These are phyloP conservation scores for Lycium ferocissimum DNA, from an alignment of 257 asterid species.

Conservation along the genomic window DNA sequence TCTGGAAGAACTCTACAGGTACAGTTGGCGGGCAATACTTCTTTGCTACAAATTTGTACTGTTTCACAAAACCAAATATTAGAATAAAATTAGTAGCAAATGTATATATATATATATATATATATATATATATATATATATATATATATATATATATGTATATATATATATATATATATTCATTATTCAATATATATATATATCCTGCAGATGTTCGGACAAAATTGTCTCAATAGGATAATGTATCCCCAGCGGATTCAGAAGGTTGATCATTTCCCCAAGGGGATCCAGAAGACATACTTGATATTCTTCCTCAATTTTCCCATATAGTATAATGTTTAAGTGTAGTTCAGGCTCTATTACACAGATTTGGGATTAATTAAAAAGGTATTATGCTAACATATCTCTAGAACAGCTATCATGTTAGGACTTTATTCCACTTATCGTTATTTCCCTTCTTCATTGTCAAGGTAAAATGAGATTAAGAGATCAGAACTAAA, in stretches of 20 bases:
- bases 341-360: background rate
- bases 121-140: too few species aligned
- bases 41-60: conserved; percentile 99
- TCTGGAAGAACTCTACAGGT: conserved; percentile 76
- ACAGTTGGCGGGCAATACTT: conserved; percentile 81
- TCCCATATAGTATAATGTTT: background rate
- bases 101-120: too few species aligned
- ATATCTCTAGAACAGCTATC: background rate
- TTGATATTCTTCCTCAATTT: background rate
- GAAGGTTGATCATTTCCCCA: too few species aligned
- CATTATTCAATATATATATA: too few species aligned
- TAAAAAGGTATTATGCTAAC: background rate
- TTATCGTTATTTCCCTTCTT: too few species aligned
- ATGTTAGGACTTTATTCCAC: background rate
- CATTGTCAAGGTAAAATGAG: background rate
- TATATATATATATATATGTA: too few species aligned
- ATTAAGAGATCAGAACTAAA: background rate
- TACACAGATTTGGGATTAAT: background rate
- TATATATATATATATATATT: too few species aligned
- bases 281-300: background rate
- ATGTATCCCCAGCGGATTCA: too few species aligned
- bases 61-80: conserved; percentile 39
- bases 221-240: too few species aligned
- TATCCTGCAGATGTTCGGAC: too few species aligned
- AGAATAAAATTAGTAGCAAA: background rate